These are phyloP conservation scores for Fraxinus baroniana DNA, from an alignment of 305 asterid genomes.

Conservation along the genomic window DNA sequence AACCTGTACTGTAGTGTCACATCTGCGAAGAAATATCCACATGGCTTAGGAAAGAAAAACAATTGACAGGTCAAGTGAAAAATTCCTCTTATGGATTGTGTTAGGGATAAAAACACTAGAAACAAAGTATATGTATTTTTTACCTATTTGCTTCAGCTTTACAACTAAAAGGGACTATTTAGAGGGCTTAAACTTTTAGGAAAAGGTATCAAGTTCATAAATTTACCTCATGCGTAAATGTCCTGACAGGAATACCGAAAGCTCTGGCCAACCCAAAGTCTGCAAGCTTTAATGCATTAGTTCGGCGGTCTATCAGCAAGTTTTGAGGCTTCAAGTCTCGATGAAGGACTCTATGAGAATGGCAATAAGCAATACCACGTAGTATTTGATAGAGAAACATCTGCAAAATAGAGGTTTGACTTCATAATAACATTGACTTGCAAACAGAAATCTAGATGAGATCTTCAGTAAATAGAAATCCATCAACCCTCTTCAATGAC, in stretches of 20 bases:
- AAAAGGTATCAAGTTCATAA: constrained; percentile 7
- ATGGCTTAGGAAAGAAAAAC: neutral
- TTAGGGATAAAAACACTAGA: constrained; percentile 2
- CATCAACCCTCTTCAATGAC: neutral
- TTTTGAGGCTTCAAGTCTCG: constrained; percentile 98
- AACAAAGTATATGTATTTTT: neutral
- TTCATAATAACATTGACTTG: constrained; percentile 21
- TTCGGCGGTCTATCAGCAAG: constrained; percentile 92
- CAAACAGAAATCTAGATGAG: constrained; percentile 7
- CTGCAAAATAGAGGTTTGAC: constrained; percentile 40
- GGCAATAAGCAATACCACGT: constrained; percentile 94
- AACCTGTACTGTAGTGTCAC: neutral
- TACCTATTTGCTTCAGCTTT: neutral
- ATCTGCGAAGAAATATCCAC: neutral
- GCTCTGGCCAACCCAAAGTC: constrained; percentile 99
- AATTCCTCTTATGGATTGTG: neutral
- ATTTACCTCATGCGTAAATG: constrained; percentile 89
- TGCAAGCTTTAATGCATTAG: constrained; percentile 94
- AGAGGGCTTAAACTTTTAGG: neutral
- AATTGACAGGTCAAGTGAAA: neutral
- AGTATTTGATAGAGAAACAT: constrained; percentile 86
- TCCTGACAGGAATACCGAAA: constrained; percentile 95
- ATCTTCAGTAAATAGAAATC: constrained; percentile 4
- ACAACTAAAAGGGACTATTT: neutral
- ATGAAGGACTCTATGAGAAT: constrained; percentile 96